phyloP scores from a whole-genome alignment of 768 basidiomycete species.

The Dacryopinax spathularia region DNA sequence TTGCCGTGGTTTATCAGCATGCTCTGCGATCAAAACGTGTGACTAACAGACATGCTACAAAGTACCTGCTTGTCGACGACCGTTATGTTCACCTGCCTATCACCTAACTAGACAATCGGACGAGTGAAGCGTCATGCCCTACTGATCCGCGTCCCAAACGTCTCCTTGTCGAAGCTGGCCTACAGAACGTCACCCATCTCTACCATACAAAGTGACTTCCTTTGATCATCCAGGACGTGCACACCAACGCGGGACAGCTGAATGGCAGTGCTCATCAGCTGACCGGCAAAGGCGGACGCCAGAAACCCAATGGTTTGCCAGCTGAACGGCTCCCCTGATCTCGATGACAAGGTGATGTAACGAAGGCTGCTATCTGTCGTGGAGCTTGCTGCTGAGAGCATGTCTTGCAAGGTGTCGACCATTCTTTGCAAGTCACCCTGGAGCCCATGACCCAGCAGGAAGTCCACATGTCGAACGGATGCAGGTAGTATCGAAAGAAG shows the following conservation, averaged over 20 bases:
- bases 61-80: too few relatives aligned
- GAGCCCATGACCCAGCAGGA: too few relatives aligned
- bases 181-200: too few relatives aligned
- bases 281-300: background rate
- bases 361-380: background rate
- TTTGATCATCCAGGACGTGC: background rate
- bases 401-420: background rate
- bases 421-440: background rate
- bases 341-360: background rate
- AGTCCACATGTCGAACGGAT: too few relatives aligned
- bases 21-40: background rate
- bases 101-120: too few relatives aligned
- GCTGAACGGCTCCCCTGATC: background rate
- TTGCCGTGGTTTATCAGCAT: too few relatives aligned
- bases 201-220: background rate
- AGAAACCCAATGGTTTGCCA: background rate
- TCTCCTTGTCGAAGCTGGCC: too few relatives aligned
- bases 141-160: background rate
- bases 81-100: too few relatives aligned
- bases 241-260: background rate
- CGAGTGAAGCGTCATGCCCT: background rate
- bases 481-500: background rate
- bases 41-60: background rate
- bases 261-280: background rate
- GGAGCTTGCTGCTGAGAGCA: too few relatives aligned